Conservation (phyloP, 768 basidiomycete genomes). For the Pleurotus djamor region DNA sequence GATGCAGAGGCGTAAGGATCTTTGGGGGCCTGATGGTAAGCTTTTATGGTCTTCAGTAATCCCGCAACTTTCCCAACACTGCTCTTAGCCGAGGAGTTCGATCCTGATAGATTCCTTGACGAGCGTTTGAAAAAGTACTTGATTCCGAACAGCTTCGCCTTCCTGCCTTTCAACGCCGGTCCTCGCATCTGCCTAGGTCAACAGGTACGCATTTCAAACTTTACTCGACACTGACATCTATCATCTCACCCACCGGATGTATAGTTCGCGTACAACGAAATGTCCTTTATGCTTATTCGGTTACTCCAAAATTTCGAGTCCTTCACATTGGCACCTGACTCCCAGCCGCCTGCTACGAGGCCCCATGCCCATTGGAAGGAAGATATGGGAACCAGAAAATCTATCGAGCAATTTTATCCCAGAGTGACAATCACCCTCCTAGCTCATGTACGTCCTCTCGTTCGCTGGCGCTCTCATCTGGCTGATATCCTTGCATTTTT, state of each 20-base stretch:
- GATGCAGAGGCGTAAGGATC: conserved; percentile 22
- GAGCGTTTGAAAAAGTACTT: conserved; percentile 34
- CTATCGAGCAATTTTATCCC: conserved; percentile 28
- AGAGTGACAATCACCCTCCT: conserved; percentile 34
- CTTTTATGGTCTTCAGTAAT: neutral
- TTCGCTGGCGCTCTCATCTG: neutral
- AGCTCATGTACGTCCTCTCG: conserved; percentile 25
- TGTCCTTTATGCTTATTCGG: conserved; percentile 47
- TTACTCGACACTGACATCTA: neutral
- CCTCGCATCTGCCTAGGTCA: conserved; percentile 7
- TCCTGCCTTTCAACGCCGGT: conserved; percentile 40
- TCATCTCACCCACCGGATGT: neutral
- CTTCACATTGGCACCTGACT: conserved; percentile 26
- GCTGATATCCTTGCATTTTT: neutral
- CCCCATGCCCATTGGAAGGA: conserved; percentile 36
- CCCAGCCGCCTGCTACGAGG: conserved; percentile 25
- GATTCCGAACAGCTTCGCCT: conserved; percentile 36
- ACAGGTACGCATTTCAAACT: conserved; percentile 12
- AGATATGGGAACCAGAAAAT: conserved; percentile 22
- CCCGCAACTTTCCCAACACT: neutral
- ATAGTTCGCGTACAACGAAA: conserved; percentile 41
- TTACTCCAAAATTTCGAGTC: conserved; percentile 36
- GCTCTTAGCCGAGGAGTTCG: conserved; percentile 35
- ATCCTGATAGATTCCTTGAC: conserved; percentile 53
- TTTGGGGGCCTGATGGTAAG: conserved; percentile 42